Evolutionary conservation across 306 rosid genomes (phyloP).

Genomic region (Ceratonia siliqua): DNA sequence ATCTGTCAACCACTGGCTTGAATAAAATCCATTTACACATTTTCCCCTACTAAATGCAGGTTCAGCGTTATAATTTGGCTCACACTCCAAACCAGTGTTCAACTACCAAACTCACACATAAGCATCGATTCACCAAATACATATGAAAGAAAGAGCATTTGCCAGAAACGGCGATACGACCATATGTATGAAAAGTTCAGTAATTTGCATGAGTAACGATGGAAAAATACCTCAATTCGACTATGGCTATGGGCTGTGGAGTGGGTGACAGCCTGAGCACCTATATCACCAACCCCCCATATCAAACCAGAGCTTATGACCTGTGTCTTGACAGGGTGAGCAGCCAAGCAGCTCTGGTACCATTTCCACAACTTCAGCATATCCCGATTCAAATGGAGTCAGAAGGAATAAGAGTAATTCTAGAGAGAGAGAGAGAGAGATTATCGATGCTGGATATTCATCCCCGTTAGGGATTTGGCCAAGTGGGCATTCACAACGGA

Average conservation of each 20-base stretch:
- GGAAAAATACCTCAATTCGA: conserved; percentile 29
- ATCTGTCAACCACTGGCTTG: not conserved
- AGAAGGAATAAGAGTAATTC: not conserved
- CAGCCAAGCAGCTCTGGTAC: conserved; percentile 57
- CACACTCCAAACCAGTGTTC: conserved; percentile 11
- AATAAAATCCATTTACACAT: conserved; percentile 5
- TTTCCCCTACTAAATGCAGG: not conserved
- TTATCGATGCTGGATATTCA: not conserved
- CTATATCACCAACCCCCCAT: conserved; percentile 65
- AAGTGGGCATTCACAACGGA: not conserved
- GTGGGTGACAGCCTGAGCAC: conserved; percentile 55
- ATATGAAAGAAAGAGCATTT: not conserved
- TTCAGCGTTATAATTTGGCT: not conserved
- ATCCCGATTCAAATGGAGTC: not conserved
- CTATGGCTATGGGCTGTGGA: conserved; percentile 33
- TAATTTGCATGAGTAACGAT: not conserved
- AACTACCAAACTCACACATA: conserved; percentile 3
- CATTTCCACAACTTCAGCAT: conserved; percentile 62
- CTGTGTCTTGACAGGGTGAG: conserved; percentile 65
- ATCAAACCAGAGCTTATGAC: conserved; percentile 60
- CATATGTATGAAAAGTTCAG: not conserved
- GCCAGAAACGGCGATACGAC: not conserved
- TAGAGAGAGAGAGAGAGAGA: not conserved
- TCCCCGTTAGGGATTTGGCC: not conserved
- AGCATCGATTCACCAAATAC: conserved; percentile 14